These are phyloP conservation scores for Phytophthora sp. DNA, from an alignment of 352 stramenopile species.

Conservation along the genomic window DNA sequence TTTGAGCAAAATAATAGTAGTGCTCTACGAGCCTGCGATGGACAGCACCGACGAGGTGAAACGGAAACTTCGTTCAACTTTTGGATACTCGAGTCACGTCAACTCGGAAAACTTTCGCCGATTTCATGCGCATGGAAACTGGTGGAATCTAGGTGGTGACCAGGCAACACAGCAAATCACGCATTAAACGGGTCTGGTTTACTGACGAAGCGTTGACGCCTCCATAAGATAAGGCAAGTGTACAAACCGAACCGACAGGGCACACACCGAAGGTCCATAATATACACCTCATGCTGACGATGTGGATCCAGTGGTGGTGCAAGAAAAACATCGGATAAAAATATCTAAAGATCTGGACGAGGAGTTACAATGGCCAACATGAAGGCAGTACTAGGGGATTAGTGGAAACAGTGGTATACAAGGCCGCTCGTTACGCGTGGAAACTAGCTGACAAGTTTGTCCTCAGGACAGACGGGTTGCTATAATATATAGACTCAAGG, in stretches of 20 bases:
- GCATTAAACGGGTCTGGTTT: too few relatives aligned
- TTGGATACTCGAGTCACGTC: too few relatives aligned
- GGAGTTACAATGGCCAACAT: conserved; percentile 4
- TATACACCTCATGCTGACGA: neutral
- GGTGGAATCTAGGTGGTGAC: too few relatives aligned
- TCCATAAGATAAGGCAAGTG: too few relatives aligned
- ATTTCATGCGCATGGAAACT: neutral
- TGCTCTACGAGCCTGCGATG: too few relatives aligned
- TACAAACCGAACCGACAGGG: neutral
- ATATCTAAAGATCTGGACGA: conserved; percentile 10
- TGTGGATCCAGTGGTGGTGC: neutral
- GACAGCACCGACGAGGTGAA: too few relatives aligned
- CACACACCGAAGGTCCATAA: too few relatives aligned
- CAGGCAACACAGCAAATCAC: too few relatives aligned
- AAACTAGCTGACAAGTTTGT: conserved; percentile 12
- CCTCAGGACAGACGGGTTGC: neutral
- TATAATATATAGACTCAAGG: neutral
- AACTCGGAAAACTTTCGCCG: neutral
- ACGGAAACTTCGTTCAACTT: too few relatives aligned
- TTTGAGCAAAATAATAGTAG: too few relatives aligned
- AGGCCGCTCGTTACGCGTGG: neutral
- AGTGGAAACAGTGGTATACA: neutral
- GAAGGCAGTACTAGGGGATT: neutral
- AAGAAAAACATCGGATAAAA: neutral
- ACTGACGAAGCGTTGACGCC: too few relatives aligned